Evolutionary conservation across 2,329 filamentous ascomycete species (phyloP).

Genomic region (Trichoderma sp.): DNA sequence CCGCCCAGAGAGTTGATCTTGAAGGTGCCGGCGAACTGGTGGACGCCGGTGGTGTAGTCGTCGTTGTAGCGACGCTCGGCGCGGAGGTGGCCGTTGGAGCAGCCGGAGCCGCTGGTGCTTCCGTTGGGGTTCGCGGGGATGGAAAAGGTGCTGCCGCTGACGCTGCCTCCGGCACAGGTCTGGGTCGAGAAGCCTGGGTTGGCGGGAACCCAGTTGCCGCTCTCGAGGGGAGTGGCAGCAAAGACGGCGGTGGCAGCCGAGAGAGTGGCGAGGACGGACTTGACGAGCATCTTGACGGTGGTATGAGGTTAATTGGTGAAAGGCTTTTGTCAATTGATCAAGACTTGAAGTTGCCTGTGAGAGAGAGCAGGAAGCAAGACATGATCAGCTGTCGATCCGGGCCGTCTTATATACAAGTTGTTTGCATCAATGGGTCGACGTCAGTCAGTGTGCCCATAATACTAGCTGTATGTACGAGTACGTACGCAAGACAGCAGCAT

Average conservation of each 20-base stretch:
- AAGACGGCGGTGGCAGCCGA: conserved; percentile 18
- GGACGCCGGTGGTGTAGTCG: conserved; percentile 25
- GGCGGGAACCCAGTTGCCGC: conserved; percentile 21
- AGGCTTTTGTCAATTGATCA: not conserved
- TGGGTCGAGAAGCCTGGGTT: conserved; percentile 18
- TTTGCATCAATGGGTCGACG: not conserved
- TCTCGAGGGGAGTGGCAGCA: conserved; percentile 23
- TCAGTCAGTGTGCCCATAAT: not conserved
- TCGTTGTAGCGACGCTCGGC: conserved; percentile 26
- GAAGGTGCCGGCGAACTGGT: conserved; percentile 28
- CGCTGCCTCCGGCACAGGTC: conserved; percentile 24
- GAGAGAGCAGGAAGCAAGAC: not conserved
- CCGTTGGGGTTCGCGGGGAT: conserved; percentile 25
- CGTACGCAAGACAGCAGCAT: not conserved
- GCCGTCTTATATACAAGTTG: not conserved
- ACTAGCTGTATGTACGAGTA: not conserved
- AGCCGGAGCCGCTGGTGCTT: conserved; percentile 23
- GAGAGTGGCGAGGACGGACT: conserved; percentile 20
- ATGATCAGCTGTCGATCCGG: conserved; percentile 4
- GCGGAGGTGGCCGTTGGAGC: conserved; percentile 27
- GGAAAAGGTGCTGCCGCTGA: conserved; percentile 23
- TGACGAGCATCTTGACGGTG: conserved; percentile 16
- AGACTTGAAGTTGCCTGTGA: not conserved
- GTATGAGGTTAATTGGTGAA: not conserved
- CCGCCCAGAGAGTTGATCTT: conserved; percentile 27